A percentile compares a stretch with the other conserved stretches of the same genome.
These are phyloP conservation scores for Saccharomycopsis sp. DNA, from an alignment of 805 yeast genomes.

Conservation along the genomic window DNA sequence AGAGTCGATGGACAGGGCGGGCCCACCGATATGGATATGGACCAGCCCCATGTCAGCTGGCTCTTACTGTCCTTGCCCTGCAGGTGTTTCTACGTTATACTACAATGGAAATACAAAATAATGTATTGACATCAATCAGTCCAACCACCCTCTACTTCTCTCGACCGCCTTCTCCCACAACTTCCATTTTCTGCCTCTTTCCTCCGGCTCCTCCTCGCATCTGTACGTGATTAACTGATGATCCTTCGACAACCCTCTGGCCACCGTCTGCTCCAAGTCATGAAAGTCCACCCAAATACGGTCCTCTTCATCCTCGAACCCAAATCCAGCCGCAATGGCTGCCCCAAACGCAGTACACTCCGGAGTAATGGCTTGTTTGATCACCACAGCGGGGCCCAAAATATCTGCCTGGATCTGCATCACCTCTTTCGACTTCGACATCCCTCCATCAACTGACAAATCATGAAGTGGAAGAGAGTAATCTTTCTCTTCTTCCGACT, in stretches of 20 bases:
- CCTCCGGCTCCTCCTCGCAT: slow-evolving; percentile 28
- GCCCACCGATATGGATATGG: no score
- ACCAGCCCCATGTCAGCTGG: no score
- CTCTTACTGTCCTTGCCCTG: no score
- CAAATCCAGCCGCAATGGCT: slow-evolving; percentile 89
- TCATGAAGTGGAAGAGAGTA: slow-evolving; percentile 39
- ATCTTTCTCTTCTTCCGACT: no score
- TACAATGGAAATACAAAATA: no score
- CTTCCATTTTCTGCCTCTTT: slow-evolving; percentile 54
- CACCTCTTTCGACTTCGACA: slow-evolving; percentile 83
- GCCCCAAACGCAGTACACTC: slow-evolving; percentile 97
- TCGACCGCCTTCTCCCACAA: slow-evolving; percentile 82
- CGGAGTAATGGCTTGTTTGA: slow-evolving; percentile 68
- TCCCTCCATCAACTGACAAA: slow-evolving; percentile 88
- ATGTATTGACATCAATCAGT: slow-evolving; percentile 11
- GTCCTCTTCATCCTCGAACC: slow-evolving; percentile 37
- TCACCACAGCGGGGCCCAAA: slow-evolving; percentile 77
- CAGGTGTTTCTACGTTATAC: no score
- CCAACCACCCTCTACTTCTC: slow-evolving; percentile 75
- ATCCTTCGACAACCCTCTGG: slow-evolving; percentile 19
- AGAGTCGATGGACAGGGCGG: no score
- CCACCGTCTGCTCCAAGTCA: slow-evolving; percentile 39
- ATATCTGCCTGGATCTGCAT: slow-evolving; percentile 93
- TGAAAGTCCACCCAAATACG: slow-evolving; percentile 66
- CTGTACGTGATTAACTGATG: slow-evolving; percentile 25